Percentiles rank a stretch among this genome's conserved stretches.
phyloP scores from a whole-genome alignment of 371 early-diverging fungal species.

The Zychaea mexicana region DNA sequence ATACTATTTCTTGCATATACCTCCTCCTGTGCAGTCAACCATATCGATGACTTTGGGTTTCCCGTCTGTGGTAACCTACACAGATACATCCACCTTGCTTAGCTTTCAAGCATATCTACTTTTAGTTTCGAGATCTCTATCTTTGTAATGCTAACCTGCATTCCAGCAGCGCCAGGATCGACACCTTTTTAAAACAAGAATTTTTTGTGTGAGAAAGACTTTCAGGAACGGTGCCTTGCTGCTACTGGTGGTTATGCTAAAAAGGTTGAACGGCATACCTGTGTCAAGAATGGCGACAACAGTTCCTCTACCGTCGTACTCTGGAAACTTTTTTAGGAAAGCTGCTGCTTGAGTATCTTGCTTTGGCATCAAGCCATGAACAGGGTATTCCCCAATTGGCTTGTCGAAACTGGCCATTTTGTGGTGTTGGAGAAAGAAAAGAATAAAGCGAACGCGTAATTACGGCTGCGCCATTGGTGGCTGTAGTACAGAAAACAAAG shows the following conservation, averaged over 20 bases:
- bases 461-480: too few species aligned
- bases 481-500: too few species aligned
- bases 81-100: too few species aligned
- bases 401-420: slow-evolving; percentile 18
- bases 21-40: slow-evolving; percentile 91
- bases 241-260: too few species aligned
- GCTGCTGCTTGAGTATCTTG: slow-evolving; percentile 86
- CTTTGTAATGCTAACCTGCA: slow-evolving; percentile 50
- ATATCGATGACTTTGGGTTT: slow-evolving; percentile 89
- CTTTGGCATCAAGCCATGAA: slow-evolving; percentile 71
- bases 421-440: not conserved
- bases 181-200: slow-evolving; percentile 65
- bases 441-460: slow-evolving; percentile 1
- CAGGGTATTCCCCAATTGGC: slow-evolving; percentile 66
- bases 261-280: slow-evolving; percentile 33
- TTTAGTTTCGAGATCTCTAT: too few species aligned
- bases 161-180: slow-evolving; percentile 89
- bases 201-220: not conserved
- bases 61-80: slow-evolving; percentile 80
- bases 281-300: slow-evolving; percentile 92
- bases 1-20: slow-evolving; percentile 19
- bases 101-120: too few species aligned
- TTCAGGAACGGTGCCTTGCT: too few species aligned
- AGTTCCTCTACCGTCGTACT: slow-evolving; percentile 88
- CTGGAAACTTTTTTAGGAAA: slow-evolving; percentile 81